A percentile compares a stretch with the other conserved stretches of the same genome.
These are phyloP conservation scores for Fistulinella prunicolor DNA, from an alignment of 768 basidiomycete species.

Conservation along the genomic window DNA sequence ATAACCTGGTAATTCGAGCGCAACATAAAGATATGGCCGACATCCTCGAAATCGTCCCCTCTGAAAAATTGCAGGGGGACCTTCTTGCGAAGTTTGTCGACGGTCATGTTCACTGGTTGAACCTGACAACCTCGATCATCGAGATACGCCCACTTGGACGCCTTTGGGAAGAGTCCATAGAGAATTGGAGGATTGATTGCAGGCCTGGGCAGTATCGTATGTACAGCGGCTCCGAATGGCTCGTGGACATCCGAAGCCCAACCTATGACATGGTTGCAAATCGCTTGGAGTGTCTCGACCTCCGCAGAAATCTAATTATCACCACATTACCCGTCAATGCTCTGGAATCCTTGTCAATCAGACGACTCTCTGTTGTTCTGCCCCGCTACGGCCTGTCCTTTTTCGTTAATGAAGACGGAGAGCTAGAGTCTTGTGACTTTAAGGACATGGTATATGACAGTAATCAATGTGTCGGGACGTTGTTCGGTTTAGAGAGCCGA, in stretches of 20 bases:
- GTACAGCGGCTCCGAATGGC: not conserved
- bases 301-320: not conserved
- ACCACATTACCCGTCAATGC: not conserved
- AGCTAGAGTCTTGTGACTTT: too few species aligned
- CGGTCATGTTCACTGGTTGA: not conserved
- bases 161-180: not conserved
- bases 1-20: not conserved
- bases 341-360: constrained; percentile 9
- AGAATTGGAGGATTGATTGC: constrained; percentile 16
- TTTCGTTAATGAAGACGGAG: too few species aligned
- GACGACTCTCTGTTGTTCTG: too few species aligned
- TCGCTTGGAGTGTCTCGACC: not conserved
- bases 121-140: not conserved
- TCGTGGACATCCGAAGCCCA: constrained; percentile 19
- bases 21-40: not conserved
- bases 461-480: too few species aligned
- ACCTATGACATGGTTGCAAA: constrained; percentile 18
- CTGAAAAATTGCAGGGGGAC: not conserved
- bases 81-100: not conserved
- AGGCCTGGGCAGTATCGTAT: not conserved
- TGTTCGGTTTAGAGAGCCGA: too few species aligned
- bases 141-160: not conserved
- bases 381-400: too few species aligned
- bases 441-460: too few species aligned
- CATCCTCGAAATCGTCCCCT: not conserved